Evolutionary conservation across 2,329 filamentous ascomycete genomes (phyloP), one percentile per base, ranked within the genome.

Genomic region (Lasiodiplodia sp.): DNA sequence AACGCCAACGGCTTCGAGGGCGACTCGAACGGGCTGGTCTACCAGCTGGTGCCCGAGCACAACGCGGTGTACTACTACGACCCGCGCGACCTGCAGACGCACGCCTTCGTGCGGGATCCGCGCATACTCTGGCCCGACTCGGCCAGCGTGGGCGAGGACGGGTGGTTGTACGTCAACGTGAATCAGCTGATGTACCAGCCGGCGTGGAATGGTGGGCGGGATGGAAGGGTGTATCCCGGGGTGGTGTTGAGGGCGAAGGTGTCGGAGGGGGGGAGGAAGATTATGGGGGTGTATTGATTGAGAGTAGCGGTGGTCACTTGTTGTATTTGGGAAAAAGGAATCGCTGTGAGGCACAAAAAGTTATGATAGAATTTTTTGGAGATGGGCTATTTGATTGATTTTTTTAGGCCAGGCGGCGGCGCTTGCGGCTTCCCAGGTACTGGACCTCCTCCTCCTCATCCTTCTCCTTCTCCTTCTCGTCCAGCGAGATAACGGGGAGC

Each of bases 1-100:
- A 77, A 84, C 5, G 82, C 80, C 4, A 84, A 86, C 70, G 84
- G 85, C 0, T 79, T 86, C 47, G 84, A 86, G 71, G 84, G 81
- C 1, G 84, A 86, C 64, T 80, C 77, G 5, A 85, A 85, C 57
- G 81, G 80, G 0, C 72, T 83, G 52, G 78, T 86, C 47, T 86
- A 86, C 66, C 76, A 80, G 56, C 82, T 83, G 3, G 83, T 83
- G 66, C 79, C 81, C 25, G 84, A 86, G 75, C 78, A 82, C 14
- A 85, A 86, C 69, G 80, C 83, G 0, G 78, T 86, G 10, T 73
- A 58, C 75, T 75, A 80, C 21, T 86, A 81, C 72, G 78, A 80
- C 68, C 80, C 81, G 7, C 72, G 71, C 7, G 82, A 82, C 70
- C 80, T 81, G 4, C 82, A 79, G 1, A 79, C 81, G 4, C 69